Evolutionary conservation across 2,329 filamentous ascomycete genomes (phyloP).

Genomic region (Scytalidium lignicola): DNA sequence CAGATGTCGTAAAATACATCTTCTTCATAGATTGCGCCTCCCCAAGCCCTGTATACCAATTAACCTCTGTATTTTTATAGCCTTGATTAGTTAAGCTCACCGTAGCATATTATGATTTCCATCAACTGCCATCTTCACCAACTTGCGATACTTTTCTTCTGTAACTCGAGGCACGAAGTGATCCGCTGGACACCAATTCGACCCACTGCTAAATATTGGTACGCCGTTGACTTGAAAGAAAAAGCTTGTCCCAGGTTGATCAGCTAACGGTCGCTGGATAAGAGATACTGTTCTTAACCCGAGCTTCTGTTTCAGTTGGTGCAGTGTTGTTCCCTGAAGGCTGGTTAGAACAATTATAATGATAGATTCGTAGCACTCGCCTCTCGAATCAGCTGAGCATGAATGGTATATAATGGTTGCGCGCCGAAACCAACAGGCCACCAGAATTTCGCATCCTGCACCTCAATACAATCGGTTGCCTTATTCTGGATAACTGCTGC

Average conservation of each 20-base stretch:
- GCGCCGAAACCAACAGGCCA: not conserved
- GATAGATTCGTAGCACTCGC: not conserved
- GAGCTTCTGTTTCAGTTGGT: not conserved
- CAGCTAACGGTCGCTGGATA: not conserved
- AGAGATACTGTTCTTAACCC: not conserved
- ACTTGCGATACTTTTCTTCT: conserved; percentile 46
- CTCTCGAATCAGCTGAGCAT: not conserved
- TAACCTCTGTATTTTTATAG: too few species aligned
- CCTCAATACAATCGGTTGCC: not conserved
- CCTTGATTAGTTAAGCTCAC: too few species aligned
- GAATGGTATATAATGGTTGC: not conserved
- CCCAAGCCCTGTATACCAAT: too few species aligned
- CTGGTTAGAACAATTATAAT: too few species aligned
- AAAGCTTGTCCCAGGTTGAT: not conserved
- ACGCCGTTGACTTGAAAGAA: not conserved
- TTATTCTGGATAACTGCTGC: not conserved
- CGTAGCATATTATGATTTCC: conserved; percentile 58
- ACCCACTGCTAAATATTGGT: not conserved
- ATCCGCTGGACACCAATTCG: not conserved
- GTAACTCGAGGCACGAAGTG: not conserved
- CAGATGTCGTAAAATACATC: conserved; percentile 69
- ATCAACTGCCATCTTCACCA: conserved; percentile 53
- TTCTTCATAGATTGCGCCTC: conserved; percentile 71
- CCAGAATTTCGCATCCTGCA: not conserved
- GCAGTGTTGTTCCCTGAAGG: too few species aligned